Evolutionary conservation across 2,329 filamentous ascomycete species (phyloP), one percentile per base, ranked within the genome.

Genomic region (Tolypocladium guangdongense): DNA sequence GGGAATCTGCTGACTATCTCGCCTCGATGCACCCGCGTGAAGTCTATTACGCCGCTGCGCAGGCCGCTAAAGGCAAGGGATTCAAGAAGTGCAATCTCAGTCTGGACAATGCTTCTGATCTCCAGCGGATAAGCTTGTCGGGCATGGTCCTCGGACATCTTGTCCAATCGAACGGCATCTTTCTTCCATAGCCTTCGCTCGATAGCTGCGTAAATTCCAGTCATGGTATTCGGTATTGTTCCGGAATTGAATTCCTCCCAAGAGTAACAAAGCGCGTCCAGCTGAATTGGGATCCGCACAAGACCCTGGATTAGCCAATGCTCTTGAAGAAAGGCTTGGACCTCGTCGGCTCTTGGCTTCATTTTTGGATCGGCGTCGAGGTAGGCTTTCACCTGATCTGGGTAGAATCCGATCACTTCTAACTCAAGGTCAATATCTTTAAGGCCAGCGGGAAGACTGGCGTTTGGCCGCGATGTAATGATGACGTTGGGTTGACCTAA

Each of bases 261-360:
- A 16, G 51, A 66, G 48, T 61, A 70, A 54, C 72, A 75, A 27
- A 75, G 53, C 1, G 72, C 73, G 61, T 75, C 73, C 0, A 76
- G 60, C 49, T 70, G 71, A 54, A 75, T 70, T 0, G 72, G 74
- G 43, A 75, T 74, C n/a, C 65, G 69, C 2, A 71, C 63, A 32
- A 75, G 64, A 6, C 57, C 63, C 49, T 67, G 57, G 11, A 75
- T 60, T 7, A 71, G 57, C 52, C 27, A 50, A 55, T 68, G 65
- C 0, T 52, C 7, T 46, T 67, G 5, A 8, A 75, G 59, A 39
- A 71, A 74, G 4, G 55, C 52, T 33, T 59, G 51, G 16, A 74
- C 60, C 7, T 66, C 51, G 20, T 58, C 14, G n/a, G 55, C 52
- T 58, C 18, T 50, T 50, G 36, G 18, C n/a, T 36, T 41, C 24